phyloP scores from a whole-genome alignment of 257 asterid species.

The Nicotiana paniculata region DNA sequence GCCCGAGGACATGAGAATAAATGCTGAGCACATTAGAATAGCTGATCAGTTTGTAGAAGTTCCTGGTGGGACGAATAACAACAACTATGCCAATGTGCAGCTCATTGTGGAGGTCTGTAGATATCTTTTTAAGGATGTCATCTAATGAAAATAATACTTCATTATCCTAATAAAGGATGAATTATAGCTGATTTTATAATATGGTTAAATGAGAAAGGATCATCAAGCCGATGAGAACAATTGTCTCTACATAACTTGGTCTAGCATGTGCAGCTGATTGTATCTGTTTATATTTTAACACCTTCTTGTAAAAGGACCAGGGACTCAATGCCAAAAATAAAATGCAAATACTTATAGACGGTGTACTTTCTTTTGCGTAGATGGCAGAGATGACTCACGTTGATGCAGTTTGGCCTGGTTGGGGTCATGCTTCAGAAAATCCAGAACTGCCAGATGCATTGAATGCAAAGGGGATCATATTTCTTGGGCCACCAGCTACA shows the following conservation, averaged over 20 bases:
- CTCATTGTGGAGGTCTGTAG: constrained; percentile 90
- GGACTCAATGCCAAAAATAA: not conserved
- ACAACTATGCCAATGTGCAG: constrained; percentile 96
- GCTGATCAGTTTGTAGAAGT: constrained; percentile 99
- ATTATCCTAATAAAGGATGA: not conserved
- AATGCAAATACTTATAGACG: not conserved
- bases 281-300: not conserved
- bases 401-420: constrained; percentile 99
- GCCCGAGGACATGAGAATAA: constrained; percentile 97
- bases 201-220: not conserved
- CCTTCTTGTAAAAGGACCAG: not conserved
- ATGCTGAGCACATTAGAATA: constrained; percentile 97
- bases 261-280: not conserved
- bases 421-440: constrained; percentile 99
- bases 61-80: constrained; percentile 97
- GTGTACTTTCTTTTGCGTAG: constrained; percentile 31
- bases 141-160: not conserved
- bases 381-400: constrained; percentile 97
- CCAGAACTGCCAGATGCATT: constrained; percentile 97
- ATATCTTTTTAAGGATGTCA: not conserved
- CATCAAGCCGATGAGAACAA: not conserved
- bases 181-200: not conserved
- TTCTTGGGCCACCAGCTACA: constrained; percentile 90
- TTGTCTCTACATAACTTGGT: not conserved
- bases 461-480: constrained; percentile 67